A percentile compares a stretch with the other conserved stretches of the same genome.
Conservation (phyloP, 2,329 filamentous ascomycete genomes). For the Drechslerella dactyloides region DNA sequence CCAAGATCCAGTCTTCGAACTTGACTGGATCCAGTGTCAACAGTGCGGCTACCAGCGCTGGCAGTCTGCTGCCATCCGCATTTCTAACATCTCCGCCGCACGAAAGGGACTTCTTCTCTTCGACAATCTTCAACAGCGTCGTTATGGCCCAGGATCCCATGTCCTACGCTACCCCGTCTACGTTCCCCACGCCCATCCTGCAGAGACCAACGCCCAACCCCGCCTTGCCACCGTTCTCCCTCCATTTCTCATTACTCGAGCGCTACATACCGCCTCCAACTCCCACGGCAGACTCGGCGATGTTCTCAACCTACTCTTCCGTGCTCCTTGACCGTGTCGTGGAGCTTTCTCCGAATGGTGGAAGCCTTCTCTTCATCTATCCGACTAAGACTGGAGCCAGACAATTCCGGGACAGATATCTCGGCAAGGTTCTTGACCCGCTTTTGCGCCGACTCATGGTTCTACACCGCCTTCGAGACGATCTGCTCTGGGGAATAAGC, state of each 20-base stretch:
- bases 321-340: constrained; percentile 54
- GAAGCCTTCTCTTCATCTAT: constrained; percentile 54
- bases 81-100: constrained; percentile 38
- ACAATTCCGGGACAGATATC: constrained; percentile 54
- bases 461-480: constrained; percentile 53
- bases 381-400: constrained; percentile 54
- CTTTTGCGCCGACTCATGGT: constrained; percentile 55
- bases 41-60: constrained; percentile 49
- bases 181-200: constrained; percentile 43
- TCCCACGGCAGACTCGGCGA: constrained; percentile 52
- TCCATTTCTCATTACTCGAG: constrained; percentile 55
- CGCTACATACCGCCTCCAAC: constrained; percentile 55
- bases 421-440: constrained; percentile 54
- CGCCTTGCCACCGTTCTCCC: constrained; percentile 54
- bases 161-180: constrained; percentile 50
- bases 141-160: constrained; percentile 53
- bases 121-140: constrained; percentile 55
- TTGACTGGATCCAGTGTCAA: constrained; percentile 48
- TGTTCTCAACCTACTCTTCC: constrained; percentile 54
- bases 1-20: constrained; percentile 53
- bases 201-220: constrained; percentile 53
- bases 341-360: constrained; percentile 53
- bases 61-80: constrained; percentile 51
- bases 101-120: constrained; percentile 54
- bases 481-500: constrained; percentile 54